Evolutionary conservation across 2,329 filamentous ascomycete genomes (phyloP).

Genomic region (Sclerotinia nivalis): DNA sequence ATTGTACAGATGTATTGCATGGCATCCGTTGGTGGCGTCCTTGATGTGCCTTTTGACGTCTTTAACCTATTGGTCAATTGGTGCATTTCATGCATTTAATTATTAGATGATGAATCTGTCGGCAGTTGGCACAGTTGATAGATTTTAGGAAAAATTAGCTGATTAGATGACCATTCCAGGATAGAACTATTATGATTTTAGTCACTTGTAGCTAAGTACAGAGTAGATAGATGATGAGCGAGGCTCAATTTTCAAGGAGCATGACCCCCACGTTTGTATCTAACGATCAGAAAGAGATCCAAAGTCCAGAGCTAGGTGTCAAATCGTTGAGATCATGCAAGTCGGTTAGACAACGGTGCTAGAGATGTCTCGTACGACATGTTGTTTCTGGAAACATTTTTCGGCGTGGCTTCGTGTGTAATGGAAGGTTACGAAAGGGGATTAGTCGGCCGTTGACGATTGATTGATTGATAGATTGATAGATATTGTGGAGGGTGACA

Average conservation of each 20-base stretch:
- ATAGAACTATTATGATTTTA: background rate
- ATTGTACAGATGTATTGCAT: conserved; percentile 11
- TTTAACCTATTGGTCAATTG: background rate
- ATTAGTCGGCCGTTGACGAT: background rate
- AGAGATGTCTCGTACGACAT: background rate
- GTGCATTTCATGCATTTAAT: conserved; percentile 12
- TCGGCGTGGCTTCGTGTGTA: conserved; percentile 4
- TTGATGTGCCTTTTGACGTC: background rate
- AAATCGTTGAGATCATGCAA: background rate
- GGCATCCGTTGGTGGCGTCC: conserved; percentile 16
- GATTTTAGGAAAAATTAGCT: background rate
- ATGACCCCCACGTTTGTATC: background rate
- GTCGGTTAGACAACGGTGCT: background rate
- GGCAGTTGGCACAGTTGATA: background rate
- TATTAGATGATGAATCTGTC: conserved; percentile 6
- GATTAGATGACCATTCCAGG: background rate
- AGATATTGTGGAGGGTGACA: background rate
- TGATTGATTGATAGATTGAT: background rate
- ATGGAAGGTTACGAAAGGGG: conserved; percentile 8
- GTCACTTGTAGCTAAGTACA: background rate
- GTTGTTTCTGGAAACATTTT: conserved; percentile 13
- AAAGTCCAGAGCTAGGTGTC: background rate
- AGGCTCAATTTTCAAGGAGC: background rate
- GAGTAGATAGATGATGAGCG: background rate
- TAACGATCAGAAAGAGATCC: background rate